Base-by-base conservation (phyloP, 805 yeast genomes). In the Sporopachydermia quercuum region DNA sequence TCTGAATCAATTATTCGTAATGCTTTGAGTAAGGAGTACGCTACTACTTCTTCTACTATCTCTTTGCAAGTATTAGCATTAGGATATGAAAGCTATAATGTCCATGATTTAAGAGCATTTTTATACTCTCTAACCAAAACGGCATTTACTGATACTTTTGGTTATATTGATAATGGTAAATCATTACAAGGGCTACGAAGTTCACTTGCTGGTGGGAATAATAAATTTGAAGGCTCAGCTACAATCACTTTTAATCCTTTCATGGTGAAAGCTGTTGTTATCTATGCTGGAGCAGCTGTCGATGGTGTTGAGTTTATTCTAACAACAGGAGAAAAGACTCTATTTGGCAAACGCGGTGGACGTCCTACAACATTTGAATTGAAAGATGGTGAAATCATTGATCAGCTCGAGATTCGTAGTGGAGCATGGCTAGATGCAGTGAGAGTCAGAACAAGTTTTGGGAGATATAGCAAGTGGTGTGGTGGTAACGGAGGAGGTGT, bases 361-460 rank as follows among this genome's bases (percentile, higher is more conserved):
- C 37, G 45, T 4, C 58, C 60, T n/a, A 48, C 71, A 42, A 76
- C 65, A 45, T 69, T 78, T 42, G 54, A 52, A 1, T 49, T 86
- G n/a, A 60, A 61, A 3, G 55, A 54, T 0, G 82, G 75, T 37
- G 95, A 89, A 52, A 43, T 47, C 5, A 61, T 89, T 4, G 54
- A 64, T 3, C 79, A 78, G 17, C 61, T 87, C 40, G 65, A 68
- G 35, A 60, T 85, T 37, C 66, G 94, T 46, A 65, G 74, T 35
- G 97, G 97, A 6, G 75, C 67, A 1, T 91, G 97, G 96, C 64
- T 91, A 3, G 97, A 91, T 62, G 95, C 79, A 1, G 61, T 84
- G 16, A 91, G 82, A 52, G 61, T 91, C 23, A 64, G 75, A 15
- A 27, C 33, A 4, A 62, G 60, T 42, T 52, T 53, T 3, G 80